Evolutionary conservation across 192 early-diverging fungal species (phyloP).

Genomic region (Ramicandelaber brevisporus): DNA sequence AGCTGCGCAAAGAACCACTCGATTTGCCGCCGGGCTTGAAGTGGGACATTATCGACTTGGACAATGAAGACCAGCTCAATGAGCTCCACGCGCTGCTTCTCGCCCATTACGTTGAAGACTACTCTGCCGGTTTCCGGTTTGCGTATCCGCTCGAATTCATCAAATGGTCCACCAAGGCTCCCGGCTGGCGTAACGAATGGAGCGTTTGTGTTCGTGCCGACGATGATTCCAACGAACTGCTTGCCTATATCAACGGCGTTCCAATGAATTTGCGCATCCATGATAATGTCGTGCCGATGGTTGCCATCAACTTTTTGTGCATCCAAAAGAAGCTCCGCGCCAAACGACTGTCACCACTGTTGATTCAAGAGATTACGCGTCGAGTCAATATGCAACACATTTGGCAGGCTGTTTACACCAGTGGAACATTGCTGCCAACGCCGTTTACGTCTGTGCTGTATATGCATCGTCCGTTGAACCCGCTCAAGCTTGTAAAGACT

Average conservation of each 20-base stretch:
- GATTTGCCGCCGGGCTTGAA: constrained; percentile 71
- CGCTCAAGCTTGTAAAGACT: constrained; percentile 80
- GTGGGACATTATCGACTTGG: constrained; percentile 66
- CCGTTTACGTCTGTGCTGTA: constrained; percentile 64
- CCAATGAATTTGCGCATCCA: constrained; percentile 56
- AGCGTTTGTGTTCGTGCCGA: constrained; percentile 77
- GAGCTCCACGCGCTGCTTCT: constrained; percentile 79
- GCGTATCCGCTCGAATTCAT: constrained; percentile 84
- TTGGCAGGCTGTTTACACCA: constrained; percentile 97
- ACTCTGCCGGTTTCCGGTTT: constrained; percentile 88
- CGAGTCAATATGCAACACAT: constrained; percentile 72
- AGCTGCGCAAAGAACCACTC: constrained; percentile 62
- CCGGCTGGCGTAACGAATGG: constrained; percentile 72
- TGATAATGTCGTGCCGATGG: constrained; percentile 34
- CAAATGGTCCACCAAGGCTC: constrained; percentile 86
- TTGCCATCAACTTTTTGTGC: constrained; percentile 97
- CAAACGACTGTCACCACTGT: constrained; percentile 81
- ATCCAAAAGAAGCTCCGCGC: constrained; percentile 84
- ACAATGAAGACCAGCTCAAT: constrained; percentile 43
- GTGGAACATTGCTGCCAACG: constrained; percentile 71
- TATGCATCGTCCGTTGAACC: constrained; percentile 83
- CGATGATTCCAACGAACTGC: constrained; percentile 40
- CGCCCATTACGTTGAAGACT: constrained; percentile 92
- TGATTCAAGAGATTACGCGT: constrained; percentile 95
- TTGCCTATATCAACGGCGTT: constrained; percentile 90